Evolutionary conservation across 176 grass and related monocot species (phyloP).

Genomic region (Avena atlantica): DNA sequence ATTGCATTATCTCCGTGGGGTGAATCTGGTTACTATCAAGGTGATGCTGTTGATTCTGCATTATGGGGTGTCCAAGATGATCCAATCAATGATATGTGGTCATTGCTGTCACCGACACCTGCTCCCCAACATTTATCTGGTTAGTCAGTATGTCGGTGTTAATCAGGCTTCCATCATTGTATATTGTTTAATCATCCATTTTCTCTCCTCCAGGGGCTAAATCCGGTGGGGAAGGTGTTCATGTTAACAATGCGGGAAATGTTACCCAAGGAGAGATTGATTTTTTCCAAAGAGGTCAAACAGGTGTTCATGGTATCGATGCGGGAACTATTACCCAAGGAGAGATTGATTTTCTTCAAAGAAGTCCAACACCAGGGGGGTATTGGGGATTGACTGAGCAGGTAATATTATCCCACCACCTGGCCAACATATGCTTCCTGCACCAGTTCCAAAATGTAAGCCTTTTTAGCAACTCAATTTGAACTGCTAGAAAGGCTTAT

Average conservation of each 20-base stretch:
- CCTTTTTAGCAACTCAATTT: too few relatives aligned
- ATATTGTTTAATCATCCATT: conserved; percentile 7
- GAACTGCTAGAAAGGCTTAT: too few relatives aligned
- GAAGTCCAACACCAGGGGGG: conserved; percentile 24
- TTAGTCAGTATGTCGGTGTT: conserved; percentile 42
- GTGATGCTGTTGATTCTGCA: conserved; percentile 51
- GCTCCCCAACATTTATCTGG: conserved; percentile 46
- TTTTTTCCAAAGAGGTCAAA: conserved; percentile 35
- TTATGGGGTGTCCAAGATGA: conserved; percentile 58
- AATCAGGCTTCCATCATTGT: conserved; percentile 20
- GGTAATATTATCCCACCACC: conserved; percentile 42
- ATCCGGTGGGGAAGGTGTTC: neutral
- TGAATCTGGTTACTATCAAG: conserved; percentile 58
- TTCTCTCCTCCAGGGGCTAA: conserved; percentile 50
- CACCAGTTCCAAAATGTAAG: too few relatives aligned
- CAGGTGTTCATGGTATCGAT: conserved; percentile 12
- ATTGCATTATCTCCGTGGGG: conserved; percentile 57
- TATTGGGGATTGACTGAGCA: conserved; percentile 47
- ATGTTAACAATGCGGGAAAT: conserved; percentile 27
- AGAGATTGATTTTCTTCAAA: conserved; percentile 36
- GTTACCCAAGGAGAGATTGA: conserved; percentile 39
- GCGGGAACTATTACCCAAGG: conserved; percentile 36
- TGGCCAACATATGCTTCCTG: neutral
- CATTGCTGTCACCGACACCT: conserved; percentile 54
- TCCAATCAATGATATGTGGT: conserved; percentile 53